These are phyloP conservation scores for Coniosporium apollinis DNA, from an alignment of 495 filamentous ascomycete species.

Conservation along the genomic window DNA sequence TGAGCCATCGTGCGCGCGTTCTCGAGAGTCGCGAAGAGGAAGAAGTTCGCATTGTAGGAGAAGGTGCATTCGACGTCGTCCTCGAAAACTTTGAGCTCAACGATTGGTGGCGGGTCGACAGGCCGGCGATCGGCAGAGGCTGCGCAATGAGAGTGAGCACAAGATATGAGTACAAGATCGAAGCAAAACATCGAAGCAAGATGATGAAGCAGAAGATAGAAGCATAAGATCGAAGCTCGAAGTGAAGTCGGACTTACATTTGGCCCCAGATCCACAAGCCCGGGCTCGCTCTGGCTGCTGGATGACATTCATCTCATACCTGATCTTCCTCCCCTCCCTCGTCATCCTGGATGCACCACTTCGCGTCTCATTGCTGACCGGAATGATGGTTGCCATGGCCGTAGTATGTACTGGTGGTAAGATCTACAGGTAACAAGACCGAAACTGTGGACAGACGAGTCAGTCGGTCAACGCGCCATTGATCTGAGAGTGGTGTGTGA, in stretches of 20 bases:
- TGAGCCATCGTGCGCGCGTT: conserved; percentile 74
- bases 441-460: too few species aligned
- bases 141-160: conserved; percentile 21
- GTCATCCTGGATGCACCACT: conserved; percentile 47
- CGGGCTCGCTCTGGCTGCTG: conserved; percentile 92
- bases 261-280: conserved; percentile 88
- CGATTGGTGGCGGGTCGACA: conserved; percentile 90
- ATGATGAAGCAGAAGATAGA: too few species aligned
- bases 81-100: conserved; percentile 79
- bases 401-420: too few species aligned
- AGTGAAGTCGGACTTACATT: conserved; percentile 52
- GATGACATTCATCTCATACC: conserved; percentile 70
- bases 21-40: conserved; percentile 87
- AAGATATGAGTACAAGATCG: not conserved
- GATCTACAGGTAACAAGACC: too few species aligned
- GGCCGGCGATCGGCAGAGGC: conserved; percentile 91
- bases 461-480: too few species aligned
- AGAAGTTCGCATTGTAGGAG: conserved; percentile 90
- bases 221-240: not conserved
- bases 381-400: conserved; percentile 31
- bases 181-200: too few species aligned
- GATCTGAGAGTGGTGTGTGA: too few species aligned
- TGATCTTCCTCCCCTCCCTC: conserved; percentile 62
- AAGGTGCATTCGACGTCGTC: conserved; percentile 79
- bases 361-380: conserved; percentile 41